A percentile compares a stretch with the other conserved stretches of the same genome.
Evolutionary conservation across 768 basidiomycete genomes (phyloP).

Genomic region (Lactarius deliciosus): DNA sequence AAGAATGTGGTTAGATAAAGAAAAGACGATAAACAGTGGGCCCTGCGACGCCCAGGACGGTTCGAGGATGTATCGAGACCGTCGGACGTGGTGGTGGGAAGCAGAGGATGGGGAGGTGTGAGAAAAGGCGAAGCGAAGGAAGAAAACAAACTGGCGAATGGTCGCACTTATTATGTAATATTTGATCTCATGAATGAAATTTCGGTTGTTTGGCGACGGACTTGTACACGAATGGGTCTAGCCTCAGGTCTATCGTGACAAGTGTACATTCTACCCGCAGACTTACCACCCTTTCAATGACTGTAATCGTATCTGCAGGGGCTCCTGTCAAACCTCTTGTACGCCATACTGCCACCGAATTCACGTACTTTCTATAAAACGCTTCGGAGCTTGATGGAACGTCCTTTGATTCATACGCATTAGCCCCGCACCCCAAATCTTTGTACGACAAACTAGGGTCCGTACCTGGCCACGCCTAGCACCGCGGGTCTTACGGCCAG

Average conservation of each 20-base stretch:
- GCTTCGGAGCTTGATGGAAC: constrained; percentile 75
- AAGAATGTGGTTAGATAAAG: constrained; percentile 20
- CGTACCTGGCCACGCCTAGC: constrained; percentile 56
- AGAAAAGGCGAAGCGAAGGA: no score
- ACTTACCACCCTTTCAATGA: constrained; percentile 3
- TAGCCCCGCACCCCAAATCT: constrained; percentile 10
- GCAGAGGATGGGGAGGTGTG: not conserved
- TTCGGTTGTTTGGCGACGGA: not conserved
- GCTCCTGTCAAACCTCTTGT: not conserved
- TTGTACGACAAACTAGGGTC: constrained; percentile 18
- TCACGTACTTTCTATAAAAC: constrained; percentile 78
- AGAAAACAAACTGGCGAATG: not conserved
- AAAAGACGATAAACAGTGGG: not conserved
- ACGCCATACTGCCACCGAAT: not conserved
- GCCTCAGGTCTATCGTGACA: not conserved
- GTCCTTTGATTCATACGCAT: constrained; percentile 42
- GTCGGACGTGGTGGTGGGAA: not conserved
- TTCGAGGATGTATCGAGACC: not conserved
- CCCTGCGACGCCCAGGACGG: constrained; percentile 4
- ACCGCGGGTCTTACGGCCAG: constrained; percentile 60
- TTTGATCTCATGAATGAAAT: not conserved
- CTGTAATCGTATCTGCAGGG: constrained; percentile 26
- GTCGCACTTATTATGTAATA: not conserved
- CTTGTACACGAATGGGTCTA: not conserved
- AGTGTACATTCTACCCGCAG: not conserved